Evolutionary conservation across 2,329 filamentous ascomycete genomes (phyloP), one percentile per base, ranked within the genome.

Genomic region (Colletotrichum australisinense): DNA sequence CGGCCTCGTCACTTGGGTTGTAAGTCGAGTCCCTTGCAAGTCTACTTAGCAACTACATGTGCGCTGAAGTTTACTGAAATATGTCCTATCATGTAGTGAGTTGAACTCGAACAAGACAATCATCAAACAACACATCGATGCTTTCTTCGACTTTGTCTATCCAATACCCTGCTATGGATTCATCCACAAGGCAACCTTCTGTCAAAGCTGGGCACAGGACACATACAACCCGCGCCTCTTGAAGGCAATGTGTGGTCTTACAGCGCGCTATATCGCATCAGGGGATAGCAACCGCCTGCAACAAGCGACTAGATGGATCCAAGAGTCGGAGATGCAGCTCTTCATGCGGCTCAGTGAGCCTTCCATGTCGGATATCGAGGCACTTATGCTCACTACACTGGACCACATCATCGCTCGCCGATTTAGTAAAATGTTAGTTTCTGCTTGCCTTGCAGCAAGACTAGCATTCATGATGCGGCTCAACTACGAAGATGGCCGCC

Each of bases 281-380:
- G 63, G 63, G 14, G 63, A 74, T 2, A 32, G 16, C 11, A 16
- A 2, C 1, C 67, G 67, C 12, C 63, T 67, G 4, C 57, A 63
- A 11, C 67, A 71, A 22, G 67, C 56, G 2, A 63, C 67, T 0
- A 83, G 84, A 55, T 78, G 77, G 77, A 74, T 75, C 0, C 65
- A 75, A 3, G 72, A 76, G 1, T 22, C 77, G 0, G 77, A 78
- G 5, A 49, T 72, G 2, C 63, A 74, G 2, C 74, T 78, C 0
- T 55, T 77, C 3, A 55, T 63, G 11, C 63, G 69, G 8, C 56
- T 76, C 0, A 59, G 71, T 28, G 53, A 75, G 28, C 77, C 77
- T 4, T 56, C 58, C 0, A 57, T 75, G 26, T 78, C 77, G 0
- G 76, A 78, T 5, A 67, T 78, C 3, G 77, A 78, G 49, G 74